A percentile compares a stretch with the other conserved stretches of the same genome.
phyloP scores from a whole-genome alignment of 331 rosid species.

The Acacia concinna region DNA sequence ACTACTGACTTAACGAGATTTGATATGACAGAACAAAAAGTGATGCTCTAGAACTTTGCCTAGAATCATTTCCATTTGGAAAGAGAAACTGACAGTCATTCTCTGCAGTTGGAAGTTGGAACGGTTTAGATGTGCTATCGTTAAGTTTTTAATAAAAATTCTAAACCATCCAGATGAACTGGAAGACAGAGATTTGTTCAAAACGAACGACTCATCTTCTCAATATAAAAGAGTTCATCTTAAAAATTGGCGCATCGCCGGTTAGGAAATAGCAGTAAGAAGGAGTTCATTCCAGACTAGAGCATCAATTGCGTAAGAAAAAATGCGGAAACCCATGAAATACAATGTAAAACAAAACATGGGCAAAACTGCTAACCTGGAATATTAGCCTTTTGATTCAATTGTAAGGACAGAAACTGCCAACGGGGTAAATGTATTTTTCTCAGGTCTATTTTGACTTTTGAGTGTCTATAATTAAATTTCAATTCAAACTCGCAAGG shows the following conservation, averaged over 20 bases:
- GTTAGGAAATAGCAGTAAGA: background rate
- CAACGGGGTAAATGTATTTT: background rate
- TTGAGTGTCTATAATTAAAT: background rate
- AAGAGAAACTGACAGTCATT: background rate
- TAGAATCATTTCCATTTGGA: background rate
- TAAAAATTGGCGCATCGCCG: background rate
- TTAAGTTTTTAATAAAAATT: background rate
- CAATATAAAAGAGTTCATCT: background rate
- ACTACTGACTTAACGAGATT: background rate
- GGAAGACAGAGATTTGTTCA: background rate
- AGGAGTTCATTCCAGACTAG: background rate
- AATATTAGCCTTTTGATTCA: background rate
- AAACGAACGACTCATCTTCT: background rate
- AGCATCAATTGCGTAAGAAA: background rate
- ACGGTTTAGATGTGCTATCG: background rate
- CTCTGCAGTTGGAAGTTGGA: background rate
- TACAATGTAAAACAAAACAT: background rate
- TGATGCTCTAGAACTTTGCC: background rate
- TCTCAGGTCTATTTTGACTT: background rate
- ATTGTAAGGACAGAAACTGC: constrained; percentile 5
- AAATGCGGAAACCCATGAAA: background rate
- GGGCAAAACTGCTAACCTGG: background rate
- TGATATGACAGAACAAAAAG: background rate
- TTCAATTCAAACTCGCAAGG: background rate
- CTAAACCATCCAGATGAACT: background rate